phyloP scores from a whole-genome alignment of 2,329 filamentous ascomycete species.

The Dothiorella sarmentorum region DNA sequence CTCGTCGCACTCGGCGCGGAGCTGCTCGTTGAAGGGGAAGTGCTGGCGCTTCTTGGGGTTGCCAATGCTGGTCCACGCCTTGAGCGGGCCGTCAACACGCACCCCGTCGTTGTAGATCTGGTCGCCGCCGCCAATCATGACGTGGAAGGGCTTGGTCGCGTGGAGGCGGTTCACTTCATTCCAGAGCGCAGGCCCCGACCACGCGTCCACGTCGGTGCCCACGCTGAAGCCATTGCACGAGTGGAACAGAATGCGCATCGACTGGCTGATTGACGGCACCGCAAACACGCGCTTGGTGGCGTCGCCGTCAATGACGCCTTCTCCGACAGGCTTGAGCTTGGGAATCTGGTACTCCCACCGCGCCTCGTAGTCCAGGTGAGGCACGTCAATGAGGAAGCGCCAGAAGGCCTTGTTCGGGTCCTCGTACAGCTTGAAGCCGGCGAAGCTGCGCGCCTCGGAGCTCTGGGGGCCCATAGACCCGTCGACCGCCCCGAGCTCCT shows the following conservation, averaged over 20 bases:
- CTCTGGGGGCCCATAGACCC: slow-evolving; percentile 27
- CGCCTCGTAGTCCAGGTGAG: slow-evolving; percentile 67
- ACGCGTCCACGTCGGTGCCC: slow-evolving; percentile 60
- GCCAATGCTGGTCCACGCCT: slow-evolving; percentile 58
- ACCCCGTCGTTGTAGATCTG: slow-evolving; percentile 79
- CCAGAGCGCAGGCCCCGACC: slow-evolving; percentile 61
- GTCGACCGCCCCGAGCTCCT: slow-evolving; percentile 45
- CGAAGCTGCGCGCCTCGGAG: slow-evolving; percentile 28
- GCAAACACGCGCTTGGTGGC: slow-evolving; percentile 48
- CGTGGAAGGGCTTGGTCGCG: slow-evolving; percentile 58
- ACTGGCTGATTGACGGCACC: slow-evolving; percentile 58
- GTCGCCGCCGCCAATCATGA: slow-evolving; percentile 86
- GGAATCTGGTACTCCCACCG: slow-evolving; percentile 76
- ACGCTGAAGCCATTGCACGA: slow-evolving; percentile 68
- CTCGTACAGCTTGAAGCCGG: slow-evolving; percentile 57
- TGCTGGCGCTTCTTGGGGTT: slow-evolving; percentile 60
- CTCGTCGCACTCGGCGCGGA: slow-evolving; percentile 58
- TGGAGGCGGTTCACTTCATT: slow-evolving; percentile 62
- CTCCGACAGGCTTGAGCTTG: slow-evolving; percentile 59
- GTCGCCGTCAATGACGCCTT: slow-evolving; percentile 30
- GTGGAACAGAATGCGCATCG: slow-evolving; percentile 68
- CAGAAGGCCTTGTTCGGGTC: slow-evolving; percentile 58
- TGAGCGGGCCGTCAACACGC: slow-evolving; percentile 76
- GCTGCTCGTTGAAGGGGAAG: slow-evolving; percentile 62
- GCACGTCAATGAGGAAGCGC: slow-evolving; percentile 59